phyloP scores from a whole-genome alignment of 345 rosid genomes.

The Eucalyptus curtisii region DNA sequence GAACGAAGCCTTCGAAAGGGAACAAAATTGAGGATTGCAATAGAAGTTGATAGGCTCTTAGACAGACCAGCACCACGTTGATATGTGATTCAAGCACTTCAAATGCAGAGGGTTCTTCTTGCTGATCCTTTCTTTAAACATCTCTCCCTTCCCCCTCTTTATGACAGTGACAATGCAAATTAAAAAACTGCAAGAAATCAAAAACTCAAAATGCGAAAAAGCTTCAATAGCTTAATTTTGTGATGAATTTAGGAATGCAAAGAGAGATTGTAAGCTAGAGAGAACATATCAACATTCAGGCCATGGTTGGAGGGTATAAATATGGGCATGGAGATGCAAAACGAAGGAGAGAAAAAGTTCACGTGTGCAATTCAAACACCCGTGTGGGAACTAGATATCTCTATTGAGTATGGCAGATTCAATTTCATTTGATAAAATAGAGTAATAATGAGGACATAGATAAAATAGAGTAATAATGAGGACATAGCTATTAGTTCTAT shows the following conservation, averaged over 20 bases:
- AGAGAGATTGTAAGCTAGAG: neutral
- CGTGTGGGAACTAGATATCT: neutral
- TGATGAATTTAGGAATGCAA: neutral
- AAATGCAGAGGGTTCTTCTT: slow-evolving; percentile 8
- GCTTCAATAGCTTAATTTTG: neutral
- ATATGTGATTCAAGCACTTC: slow-evolving; percentile 68
- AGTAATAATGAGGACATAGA: no score
- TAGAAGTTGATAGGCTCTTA: slow-evolving; percentile 52
- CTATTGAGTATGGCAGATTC: no score
- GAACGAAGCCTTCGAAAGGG: slow-evolving; percentile 52
- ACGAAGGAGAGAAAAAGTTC: neutral
- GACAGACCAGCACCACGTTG: slow-evolving; percentile 47
- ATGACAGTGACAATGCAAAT: accelerated
- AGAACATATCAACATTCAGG: neutral
- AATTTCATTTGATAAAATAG: no score
- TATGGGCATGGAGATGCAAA: neutral
- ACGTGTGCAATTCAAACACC: neutral
- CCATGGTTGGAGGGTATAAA: neutral
- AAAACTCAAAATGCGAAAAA: neutral
- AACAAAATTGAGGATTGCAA: slow-evolving; percentile 51
- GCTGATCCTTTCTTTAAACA: neutral
- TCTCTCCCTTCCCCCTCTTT: neutral
- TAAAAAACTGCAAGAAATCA: neutral
- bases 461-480: no score
- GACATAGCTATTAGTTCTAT: no score